Evolutionary conservation across 169 alveolate genomes (phyloP), one percentile per base, ranked within the genome.

Genomic region (Fabrea salina): DNA sequence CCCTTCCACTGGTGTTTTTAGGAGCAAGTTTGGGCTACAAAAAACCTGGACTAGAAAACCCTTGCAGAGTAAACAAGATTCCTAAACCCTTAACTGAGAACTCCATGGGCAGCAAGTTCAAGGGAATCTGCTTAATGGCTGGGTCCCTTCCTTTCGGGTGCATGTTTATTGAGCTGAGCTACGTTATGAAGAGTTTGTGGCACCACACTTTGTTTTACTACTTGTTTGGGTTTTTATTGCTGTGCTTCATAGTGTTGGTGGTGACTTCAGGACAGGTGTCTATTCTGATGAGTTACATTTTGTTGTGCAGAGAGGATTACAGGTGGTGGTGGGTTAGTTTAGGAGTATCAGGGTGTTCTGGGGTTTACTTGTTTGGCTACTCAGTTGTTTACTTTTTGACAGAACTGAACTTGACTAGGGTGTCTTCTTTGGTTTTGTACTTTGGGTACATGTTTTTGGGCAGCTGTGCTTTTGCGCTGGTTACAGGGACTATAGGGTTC

Each of bases 251-350:
- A 27, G 56, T 88, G 4, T 80, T 89, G 32, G 77, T 85, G n/a
- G 57, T 86, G 32, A 76, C 84, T 25, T 80, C 91, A 61, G 89
- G 89, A 64, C 94, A 89, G 58, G 68, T 86, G 32, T 68, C 92
- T 22, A 86, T 87, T 56, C 64, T 90, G 50, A 41, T 84, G 56
- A 86, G 82, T 2, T 87, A 83, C 72, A 77, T 87, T 37, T 72
- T 86, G 59, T 84, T 88, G 43, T 85, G 91, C 82, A 82, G 87
- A 77, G 93, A 88, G 54, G 94, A 92, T 58, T 89, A 89, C 83
- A 80, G 87, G 56, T 92, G 96, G 95, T 92, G 96, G 96, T 92
- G 96, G 96, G 57, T 89, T 39, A 87, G 94, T 22, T 89, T 86
- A 68, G 47, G 84, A 54, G 87, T 93, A 1, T 81, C 94, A 22